Base-by-base conservation (phyloP, 208 protist species). In the Acanthamoeba quina region DNA sequence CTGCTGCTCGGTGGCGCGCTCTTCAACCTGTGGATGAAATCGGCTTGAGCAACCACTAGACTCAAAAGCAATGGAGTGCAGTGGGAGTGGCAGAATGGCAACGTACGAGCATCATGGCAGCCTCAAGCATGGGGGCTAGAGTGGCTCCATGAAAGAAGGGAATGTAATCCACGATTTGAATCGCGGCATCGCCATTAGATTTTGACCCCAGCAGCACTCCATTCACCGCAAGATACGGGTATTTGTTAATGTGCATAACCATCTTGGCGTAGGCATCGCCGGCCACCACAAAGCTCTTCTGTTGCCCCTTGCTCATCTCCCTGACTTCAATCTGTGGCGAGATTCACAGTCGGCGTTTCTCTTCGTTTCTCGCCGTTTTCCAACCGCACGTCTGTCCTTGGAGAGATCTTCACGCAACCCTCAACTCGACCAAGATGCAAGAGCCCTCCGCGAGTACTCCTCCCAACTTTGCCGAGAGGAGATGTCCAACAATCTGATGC, bases 141-240 rank as follows among this genome's bases (percentile, higher is more conserved):
- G 29, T 76, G 29, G 37, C n/a, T 1, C 86, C 86, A n/a, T 92
- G 86, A 31, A 92, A 92, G 47, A 92, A n/a, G 60, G 86, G 86
- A 13, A 92, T 29, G 64, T 92, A 92, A n/a, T 92, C 86, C 17
- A 44, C 86, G 29, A 92, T 76, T 13, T 21, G 44, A 41, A 89
- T 89, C 34, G 82, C 72, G 19, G 49, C 85, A 3, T 66, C n/a
- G 3, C 47, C 85, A 15, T 11, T 90, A 37, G 37, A 6, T 52
- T 92, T 10, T 3, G 86, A n/a, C 5, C 86, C 86, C 44, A 92
- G 24, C 10, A 92, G 86, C 86, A 92, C 86, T n/a, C 86, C 86
- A 76, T 76, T 76, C 3, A 92, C 86, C 21, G 62, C 26, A 1
- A 49, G 62, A 34, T 92, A 60, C 10, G 86, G 86, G 34, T 92